These are phyloP conservation scores for Colletotrichum musicola DNA, from an alignment of 2,329 filamentous ascomycete species.

Conservation along the genomic window DNA sequence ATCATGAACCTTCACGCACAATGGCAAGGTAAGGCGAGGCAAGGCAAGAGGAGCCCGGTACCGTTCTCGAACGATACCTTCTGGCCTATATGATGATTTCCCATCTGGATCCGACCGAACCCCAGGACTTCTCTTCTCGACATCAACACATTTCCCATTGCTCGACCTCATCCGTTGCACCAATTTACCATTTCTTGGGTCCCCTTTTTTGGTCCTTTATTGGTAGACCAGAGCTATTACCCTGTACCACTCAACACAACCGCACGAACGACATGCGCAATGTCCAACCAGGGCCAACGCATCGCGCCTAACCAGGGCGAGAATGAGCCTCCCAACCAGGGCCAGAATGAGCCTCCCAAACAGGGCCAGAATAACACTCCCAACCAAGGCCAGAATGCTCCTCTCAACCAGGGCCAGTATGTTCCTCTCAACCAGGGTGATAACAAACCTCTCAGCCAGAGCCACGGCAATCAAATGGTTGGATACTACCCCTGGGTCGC, in stretches of 20 bases:
- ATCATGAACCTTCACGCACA: conserved; percentile 5
- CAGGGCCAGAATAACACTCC: too few relatives aligned
- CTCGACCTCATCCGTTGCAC: conserved; percentile 52
- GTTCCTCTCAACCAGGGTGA: too few relatives aligned
- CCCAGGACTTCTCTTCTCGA: conserved; percentile 43
- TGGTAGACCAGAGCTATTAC: conserved; percentile 46
- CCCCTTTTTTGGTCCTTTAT: conserved; percentile 51
- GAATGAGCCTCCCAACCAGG: too few relatives aligned
- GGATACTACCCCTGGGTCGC: too few relatives aligned
- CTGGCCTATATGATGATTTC: background rate
- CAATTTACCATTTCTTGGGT: conserved; percentile 63
- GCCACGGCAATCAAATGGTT: too few relatives aligned
- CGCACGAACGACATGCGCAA: conserved; percentile 47
- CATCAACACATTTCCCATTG: conserved; percentile 47
- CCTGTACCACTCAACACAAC: conserved; percentile 44
- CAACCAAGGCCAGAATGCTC: too few relatives aligned
- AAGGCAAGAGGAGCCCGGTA: conserved; percentile 35
- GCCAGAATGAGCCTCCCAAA: too few relatives aligned
- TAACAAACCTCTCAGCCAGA: too few relatives aligned
- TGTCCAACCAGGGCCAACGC: conserved; percentile 43
- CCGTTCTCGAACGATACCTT: background rate
- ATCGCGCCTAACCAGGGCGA: too few relatives aligned
- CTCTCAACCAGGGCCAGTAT: too few relatives aligned
- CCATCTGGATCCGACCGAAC: conserved; percentile 35
- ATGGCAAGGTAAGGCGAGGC: conserved; percentile 39